Evolutionary conservation across 768 basidiomycete species (phyloP).

Genomic region (Hygrocybe punicea): DNA sequence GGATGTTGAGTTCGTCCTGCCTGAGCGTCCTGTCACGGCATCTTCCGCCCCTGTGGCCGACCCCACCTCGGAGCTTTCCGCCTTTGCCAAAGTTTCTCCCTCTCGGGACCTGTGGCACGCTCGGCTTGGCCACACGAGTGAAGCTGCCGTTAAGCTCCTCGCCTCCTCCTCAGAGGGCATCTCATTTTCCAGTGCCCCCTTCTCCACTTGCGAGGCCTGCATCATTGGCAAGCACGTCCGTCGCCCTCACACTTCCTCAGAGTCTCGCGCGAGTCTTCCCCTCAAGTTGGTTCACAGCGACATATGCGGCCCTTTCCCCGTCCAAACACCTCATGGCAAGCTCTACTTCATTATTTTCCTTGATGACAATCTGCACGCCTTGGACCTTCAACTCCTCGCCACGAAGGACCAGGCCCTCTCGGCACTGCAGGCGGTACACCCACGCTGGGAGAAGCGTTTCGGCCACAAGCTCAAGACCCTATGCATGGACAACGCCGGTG

Average conservation of each 20-base stretch:
- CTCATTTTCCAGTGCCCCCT: constrained; percentile 10
- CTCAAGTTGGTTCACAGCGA: constrained; percentile 22
- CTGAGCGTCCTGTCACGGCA: background rate
- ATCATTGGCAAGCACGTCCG: constrained; percentile 25
- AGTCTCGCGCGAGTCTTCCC: background rate
- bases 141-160: constrained; percentile 14
- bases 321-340: constrained; percentile 11
- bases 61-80: background rate
- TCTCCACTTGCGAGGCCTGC: constrained; percentile 19
- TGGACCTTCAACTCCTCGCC: background rate
- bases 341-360: constrained; percentile 16
- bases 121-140: constrained; percentile 24
- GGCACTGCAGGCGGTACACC: background rate
- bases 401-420: background rate
- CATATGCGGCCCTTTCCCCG: constrained; percentile 23
- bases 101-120: constrained; percentile 23
- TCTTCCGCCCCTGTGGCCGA: background rate
- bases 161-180: constrained; percentile 17
- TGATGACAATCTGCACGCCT: constrained; percentile 9
- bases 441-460: constrained; percentile 1
- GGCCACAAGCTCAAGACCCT: background rate
- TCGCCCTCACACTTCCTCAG: constrained; percentile 2
- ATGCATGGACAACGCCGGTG: constrained; percentile 4
- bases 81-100: constrained; percentile 3
- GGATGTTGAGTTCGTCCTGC: background rate